Evolutionary conservation across 2,329 filamentous ascomycete species (phyloP).

Genomic region (Apiospora rasikravindrae): DNA sequence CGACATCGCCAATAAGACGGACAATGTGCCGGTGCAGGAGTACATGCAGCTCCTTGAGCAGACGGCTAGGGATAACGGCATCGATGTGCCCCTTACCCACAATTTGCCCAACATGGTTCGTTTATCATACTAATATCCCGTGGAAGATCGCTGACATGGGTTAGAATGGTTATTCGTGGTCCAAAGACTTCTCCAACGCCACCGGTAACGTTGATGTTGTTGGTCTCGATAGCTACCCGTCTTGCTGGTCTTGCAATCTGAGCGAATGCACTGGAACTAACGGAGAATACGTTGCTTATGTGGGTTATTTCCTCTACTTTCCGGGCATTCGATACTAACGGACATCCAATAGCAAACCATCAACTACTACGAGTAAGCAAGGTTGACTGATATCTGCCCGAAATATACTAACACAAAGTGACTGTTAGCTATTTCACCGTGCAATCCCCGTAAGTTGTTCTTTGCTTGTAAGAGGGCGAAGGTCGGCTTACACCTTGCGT

Average conservation of each 20-base stretch:
- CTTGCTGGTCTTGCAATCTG: constrained; percentile 68
- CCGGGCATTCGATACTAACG: no score
- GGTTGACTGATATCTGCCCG: neutral
- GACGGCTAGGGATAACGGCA: constrained; percentile 58
- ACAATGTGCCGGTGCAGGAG: constrained; percentile 53
- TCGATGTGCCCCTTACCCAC: constrained; percentile 60
- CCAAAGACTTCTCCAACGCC: constrained; percentile 61
- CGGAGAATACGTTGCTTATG: constrained; percentile 62
- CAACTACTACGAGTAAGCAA: constrained; percentile 33
- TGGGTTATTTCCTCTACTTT: no score
- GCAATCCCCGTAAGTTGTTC: constrained; percentile 37
- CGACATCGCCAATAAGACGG: constrained; percentile 46
- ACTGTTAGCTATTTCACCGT: constrained; percentile 35
- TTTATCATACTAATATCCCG: neutral
- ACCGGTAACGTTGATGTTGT: constrained; percentile 61
- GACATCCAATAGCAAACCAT: constrained; percentile 25
- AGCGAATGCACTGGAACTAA: constrained; percentile 65
- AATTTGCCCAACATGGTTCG: constrained; percentile 64
- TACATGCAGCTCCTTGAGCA: constrained; percentile 65
- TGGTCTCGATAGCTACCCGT: constrained; percentile 58
- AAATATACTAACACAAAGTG: constrained; percentile 2
- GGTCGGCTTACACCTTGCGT: neutral
- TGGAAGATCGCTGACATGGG: neutral
- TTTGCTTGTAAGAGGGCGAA: no score
- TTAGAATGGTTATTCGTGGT: constrained; percentile 57